A percentile compares a stretch with the other conserved stretches of the same genome.
phyloP scores from a whole-genome alignment of 768 basidiomycete species.

The Pholiota conissans region DNA sequence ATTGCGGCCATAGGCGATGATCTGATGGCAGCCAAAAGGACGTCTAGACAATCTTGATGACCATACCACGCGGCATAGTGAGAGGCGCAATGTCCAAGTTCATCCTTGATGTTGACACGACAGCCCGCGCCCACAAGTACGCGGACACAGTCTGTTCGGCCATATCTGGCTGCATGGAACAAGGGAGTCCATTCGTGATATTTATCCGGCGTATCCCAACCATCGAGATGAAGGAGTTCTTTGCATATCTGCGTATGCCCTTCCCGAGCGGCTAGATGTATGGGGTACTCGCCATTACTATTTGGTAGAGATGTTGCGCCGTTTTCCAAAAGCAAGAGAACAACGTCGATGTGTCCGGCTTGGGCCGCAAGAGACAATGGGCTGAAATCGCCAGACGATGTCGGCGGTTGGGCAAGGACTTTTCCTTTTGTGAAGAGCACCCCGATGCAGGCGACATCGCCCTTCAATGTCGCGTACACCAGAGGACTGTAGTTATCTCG shows the following conservation, averaged over 20 bases:
- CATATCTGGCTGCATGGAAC: slow-evolving; percentile 91
- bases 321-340: slow-evolving; percentile 69
- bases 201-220: slow-evolving; percentile 89
- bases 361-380: slow-evolving; percentile 92
- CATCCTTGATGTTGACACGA: slow-evolving; percentile 76
- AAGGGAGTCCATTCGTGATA: slow-evolving; percentile 99
- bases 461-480: slow-evolving; percentile 88
- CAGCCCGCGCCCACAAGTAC: slow-evolving; percentile 82
- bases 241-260: slow-evolving; percentile 87
- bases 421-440: slow-evolving; percentile 78
- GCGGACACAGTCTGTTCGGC: slow-evolving; percentile 69
- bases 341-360: slow-evolving; percentile 84
- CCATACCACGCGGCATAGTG: slow-evolving; percentile 99
- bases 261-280: slow-evolving; percentile 92
- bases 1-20: slow-evolving; percentile 26
- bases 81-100: slow-evolving; percentile 79
- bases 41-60: slow-evolving; percentile 65
- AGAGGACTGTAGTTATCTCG: slow-evolving; percentile 95
- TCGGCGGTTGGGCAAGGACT: slow-evolving; percentile 59
- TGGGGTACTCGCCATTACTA: slow-evolving; percentile 94
- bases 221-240: slow-evolving; percentile 70
- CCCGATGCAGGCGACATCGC: slow-evolving; percentile 78
- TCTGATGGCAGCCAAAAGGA: slow-evolving; percentile 51
- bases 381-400: slow-evolving; percentile 66
- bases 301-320: slow-evolving; percentile 83